Percentiles rank a stretch among this genome's conserved stretches.
phyloP scores from a whole-genome alignment of 805 yeast species.

The Pichia manshurica region DNA sequence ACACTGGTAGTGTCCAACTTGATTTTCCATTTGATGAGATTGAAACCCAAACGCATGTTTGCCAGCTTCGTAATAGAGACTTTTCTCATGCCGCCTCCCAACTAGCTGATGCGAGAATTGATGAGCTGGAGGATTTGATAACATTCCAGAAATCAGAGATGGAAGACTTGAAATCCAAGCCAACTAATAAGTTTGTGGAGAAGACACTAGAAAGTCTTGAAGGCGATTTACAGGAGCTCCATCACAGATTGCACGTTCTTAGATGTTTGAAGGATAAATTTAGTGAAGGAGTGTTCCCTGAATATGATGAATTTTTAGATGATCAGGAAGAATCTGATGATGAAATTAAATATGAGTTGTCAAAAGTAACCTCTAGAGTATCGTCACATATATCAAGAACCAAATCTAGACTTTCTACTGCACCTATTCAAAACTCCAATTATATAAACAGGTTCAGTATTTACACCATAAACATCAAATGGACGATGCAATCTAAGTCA shows the following conservation, averaged over 20 bases:
- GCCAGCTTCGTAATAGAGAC: constrained; percentile 49
- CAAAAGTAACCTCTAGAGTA: constrained; percentile 15
- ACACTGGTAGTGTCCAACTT: constrained; percentile 39
- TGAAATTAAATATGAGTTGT: constrained; percentile 16
- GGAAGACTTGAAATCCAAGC: constrained; percentile 17
- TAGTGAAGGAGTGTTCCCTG: constrained; percentile 24
- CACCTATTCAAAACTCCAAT: constrained; percentile 30
- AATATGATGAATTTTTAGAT: constrained; percentile 22
- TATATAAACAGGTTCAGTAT: constrained; percentile 63
- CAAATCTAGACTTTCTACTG: constrained; percentile 17
- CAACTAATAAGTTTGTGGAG: constrained; percentile 5
- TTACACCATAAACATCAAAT: constrained; percentile 67
- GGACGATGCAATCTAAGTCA: constrained; percentile 69
- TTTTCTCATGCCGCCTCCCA: constrained; percentile 51
- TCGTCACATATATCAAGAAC: constrained; percentile 17
- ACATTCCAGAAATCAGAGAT: constrained; percentile 23
- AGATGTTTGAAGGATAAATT: constrained; percentile 22
- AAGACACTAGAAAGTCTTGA: constrained; percentile 22
- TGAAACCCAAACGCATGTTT: constrained; percentile 59
- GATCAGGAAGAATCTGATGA: constrained; percentile 21
- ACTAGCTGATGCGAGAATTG: constrained; percentile 37
- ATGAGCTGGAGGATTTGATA: constrained; percentile 37
- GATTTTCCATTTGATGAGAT: constrained; percentile 49
- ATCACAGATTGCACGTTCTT: constrained; percentile 25
- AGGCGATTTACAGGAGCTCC: constrained; percentile 27